phyloP scores from a whole-genome alignment of 2,329 filamentous ascomycete genomes.

The Thelonectria blattea region DNA sequence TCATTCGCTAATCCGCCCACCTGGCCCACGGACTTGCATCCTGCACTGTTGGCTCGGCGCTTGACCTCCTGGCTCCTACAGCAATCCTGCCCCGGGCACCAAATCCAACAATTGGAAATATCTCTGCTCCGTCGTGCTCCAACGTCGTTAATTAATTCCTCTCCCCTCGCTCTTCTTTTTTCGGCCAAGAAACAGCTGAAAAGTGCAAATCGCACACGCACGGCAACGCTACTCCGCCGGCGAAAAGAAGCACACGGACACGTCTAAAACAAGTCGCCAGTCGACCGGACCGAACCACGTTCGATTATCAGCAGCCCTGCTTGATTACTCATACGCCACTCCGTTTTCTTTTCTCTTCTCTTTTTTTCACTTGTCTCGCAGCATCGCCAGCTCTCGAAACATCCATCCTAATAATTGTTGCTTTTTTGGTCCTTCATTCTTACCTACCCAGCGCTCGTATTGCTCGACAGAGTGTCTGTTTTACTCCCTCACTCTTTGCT shows the following conservation, averaged over 20 bases:
- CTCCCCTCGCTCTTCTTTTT: background rate
- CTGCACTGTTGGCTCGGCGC: slow-evolving; percentile 37
- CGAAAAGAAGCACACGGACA: slow-evolving; percentile 34
- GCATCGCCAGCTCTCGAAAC: slow-evolving; percentile 1
- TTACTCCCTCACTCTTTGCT: slow-evolving; percentile 6
- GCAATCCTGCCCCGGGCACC: background rate
- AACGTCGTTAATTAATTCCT: background rate
- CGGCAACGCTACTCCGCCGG: slow-evolving; percentile 15
- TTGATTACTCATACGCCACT: slow-evolving; percentile 7
- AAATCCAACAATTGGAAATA: slow-evolving; percentile 19
- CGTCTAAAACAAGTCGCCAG: slow-evolving; percentile 33
- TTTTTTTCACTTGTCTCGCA: slow-evolving; percentile 3
- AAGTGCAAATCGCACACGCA: background rate
- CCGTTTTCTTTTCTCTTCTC: background rate
- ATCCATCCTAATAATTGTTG: background rate
- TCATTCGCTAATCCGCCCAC: slow-evolving; percentile 35
- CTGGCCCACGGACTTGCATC: slow-evolving; percentile 39
- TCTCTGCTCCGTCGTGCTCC: slow-evolving; percentile 11
- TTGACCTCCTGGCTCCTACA: slow-evolving; percentile 25
- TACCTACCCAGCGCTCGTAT: background rate
- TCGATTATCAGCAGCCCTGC: slow-evolving; percentile 19
- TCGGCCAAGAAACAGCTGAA: background rate
- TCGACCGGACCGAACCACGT: slow-evolving; percentile 33
- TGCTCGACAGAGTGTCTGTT: background rate
- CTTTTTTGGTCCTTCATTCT: slow-evolving; percentile 8